Conservation (phyloP, 768 basidiomycete species). For the Leccinum aurantiacum region DNA sequence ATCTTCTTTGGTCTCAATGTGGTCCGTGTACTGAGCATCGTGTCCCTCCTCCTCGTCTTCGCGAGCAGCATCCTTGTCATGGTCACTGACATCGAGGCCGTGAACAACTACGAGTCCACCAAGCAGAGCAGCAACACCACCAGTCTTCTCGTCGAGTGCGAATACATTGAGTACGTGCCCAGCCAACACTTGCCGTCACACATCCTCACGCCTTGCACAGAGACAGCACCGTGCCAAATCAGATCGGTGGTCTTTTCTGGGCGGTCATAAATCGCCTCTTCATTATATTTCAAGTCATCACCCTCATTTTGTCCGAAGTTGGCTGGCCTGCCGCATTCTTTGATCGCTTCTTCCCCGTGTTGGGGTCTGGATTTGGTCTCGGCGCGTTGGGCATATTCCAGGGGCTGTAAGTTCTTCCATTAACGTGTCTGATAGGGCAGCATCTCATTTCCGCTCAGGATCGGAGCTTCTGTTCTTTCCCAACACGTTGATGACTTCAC, state of each 20-base stretch:
- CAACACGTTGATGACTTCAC: constrained; percentile 86
- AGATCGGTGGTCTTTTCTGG: constrained; percentile 90
- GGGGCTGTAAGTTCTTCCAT: constrained; percentile 59
- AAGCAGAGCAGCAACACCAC: constrained; percentile 34
- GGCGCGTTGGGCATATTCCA: constrained; percentile 88
- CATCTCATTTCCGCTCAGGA: constrained; percentile 38
- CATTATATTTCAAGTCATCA: constrained; percentile 80
- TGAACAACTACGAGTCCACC: constrained; percentile 59
- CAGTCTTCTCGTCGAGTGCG: constrained; percentile 49
- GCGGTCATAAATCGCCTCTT: constrained; percentile 84
- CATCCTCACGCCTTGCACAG: constrained; percentile 38
- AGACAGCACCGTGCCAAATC: constrained; percentile 82
- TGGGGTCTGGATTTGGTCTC: constrained; percentile 81
- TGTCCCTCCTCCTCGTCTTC: constrained; percentile 77
- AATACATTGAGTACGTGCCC: constrained; percentile 70
- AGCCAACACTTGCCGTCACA: background rate
- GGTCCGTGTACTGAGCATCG: constrained; percentile 76
- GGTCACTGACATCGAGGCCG: constrained; percentile 71
- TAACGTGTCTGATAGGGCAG: background rate
- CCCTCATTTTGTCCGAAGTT: constrained; percentile 80
- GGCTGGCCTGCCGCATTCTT: constrained; percentile 82
- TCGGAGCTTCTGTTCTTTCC: constrained; percentile 69
- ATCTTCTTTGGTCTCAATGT: constrained; percentile 77
- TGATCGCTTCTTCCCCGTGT: constrained; percentile 79
- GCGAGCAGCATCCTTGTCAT: constrained; percentile 75